Evolutionary conservation across 139 green algal species (phyloP).

Genomic region (Volvox africanus): DNA sequence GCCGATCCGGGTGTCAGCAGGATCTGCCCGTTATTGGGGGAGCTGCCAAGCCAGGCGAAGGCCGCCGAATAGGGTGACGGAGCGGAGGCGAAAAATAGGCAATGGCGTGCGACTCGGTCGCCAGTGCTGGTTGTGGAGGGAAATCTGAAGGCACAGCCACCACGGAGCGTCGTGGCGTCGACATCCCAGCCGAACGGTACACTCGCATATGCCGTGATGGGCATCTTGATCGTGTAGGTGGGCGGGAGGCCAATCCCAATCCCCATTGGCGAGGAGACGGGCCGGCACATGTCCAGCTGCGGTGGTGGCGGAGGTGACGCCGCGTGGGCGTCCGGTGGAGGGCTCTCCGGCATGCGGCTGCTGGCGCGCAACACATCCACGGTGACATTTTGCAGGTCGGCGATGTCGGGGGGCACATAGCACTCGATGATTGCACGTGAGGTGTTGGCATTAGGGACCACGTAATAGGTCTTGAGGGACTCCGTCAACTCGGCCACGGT

Average conservation of each 20-base stretch:
- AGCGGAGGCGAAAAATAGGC: background rate
- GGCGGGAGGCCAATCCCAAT: background rate
- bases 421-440: background rate
- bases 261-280: background rate
- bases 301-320: background rate
- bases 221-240: background rate
- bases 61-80: background rate
- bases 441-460: background rate
- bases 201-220: background rate
- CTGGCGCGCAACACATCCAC: background rate
- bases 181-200: background rate
- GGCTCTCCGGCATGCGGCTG: background rate
- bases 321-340: background rate
- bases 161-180: background rate
- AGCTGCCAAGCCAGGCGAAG: background rate
- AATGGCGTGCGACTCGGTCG: background rate
- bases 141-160: constrained; percentile 17
- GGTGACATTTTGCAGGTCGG: background rate
- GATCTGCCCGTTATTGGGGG: background rate
- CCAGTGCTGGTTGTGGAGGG: background rate
- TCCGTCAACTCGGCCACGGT: background rate
- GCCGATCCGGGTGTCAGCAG: background rate
- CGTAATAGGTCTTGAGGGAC: too few relatives aligned
- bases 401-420: background rate
- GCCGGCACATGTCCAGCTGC: background rate